Percentiles rank a stretch among this genome's conserved stretches.
phyloP scores from a whole-genome alignment of 78 protist genomes.

The Dictyostelium brefeldianum region DNA sequence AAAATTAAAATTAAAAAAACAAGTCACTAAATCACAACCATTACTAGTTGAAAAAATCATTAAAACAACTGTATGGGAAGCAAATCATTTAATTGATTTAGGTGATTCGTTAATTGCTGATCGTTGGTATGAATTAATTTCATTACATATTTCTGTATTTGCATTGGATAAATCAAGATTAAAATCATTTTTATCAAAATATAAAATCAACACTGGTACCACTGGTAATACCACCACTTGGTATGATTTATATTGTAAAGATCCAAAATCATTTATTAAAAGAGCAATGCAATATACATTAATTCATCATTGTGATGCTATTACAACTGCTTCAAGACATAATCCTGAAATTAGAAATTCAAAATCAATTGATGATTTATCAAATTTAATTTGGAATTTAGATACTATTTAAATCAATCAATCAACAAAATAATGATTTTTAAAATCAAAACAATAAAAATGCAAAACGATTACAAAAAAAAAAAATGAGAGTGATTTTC shows the following conservation, averaged over 20 bases:
- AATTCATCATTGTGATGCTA: constrained; percentile 78
- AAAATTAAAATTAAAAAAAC: not conserved
- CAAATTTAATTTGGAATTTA: constrained; percentile 39
- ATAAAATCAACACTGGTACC: not conserved
- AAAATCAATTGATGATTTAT: constrained; percentile 10
- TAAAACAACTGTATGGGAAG: constrained; percentile 28
- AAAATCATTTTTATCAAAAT: constrained; percentile 20
- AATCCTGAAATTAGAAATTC: constrained; percentile 5
- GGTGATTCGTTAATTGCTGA: constrained; percentile 74
- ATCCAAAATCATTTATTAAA: constrained; percentile 32
- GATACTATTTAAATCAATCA: not conserved
- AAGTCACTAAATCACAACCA: not conserved
- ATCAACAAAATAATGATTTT: too few species aligned
- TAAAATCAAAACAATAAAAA: too few species aligned
- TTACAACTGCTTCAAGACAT: constrained; percentile 57
- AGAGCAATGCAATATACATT: constrained; percentile 67
- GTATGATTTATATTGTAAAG: constrained; percentile 19
- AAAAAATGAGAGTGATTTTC: too few species aligned
- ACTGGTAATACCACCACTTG: not conserved
- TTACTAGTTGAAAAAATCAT: not conserved
- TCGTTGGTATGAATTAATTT: constrained; percentile 69
- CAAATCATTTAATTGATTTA: constrained; percentile 60
- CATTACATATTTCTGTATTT: constrained; percentile 73
- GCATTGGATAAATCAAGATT: constrained; percentile 48
- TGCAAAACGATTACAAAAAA: too few species aligned